Conservation (phyloP, 2,329 filamentous ascomycete genomes). For the Hortaea werneckii region DNA sequence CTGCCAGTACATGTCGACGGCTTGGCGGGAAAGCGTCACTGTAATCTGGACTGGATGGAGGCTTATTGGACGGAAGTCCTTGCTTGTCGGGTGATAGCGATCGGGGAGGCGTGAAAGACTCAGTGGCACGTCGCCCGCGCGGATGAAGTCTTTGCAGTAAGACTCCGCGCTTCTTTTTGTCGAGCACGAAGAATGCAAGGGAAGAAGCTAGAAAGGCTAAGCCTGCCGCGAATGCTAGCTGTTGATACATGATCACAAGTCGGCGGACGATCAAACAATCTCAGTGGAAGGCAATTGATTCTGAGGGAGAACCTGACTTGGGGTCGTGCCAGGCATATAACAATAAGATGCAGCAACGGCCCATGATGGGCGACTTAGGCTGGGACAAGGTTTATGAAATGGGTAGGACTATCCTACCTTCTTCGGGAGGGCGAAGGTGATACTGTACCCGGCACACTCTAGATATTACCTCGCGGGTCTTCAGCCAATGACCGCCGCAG, state of each 20-base stretch:
- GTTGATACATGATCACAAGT: conserved; percentile 12
- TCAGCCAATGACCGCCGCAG: conserved; percentile 1
- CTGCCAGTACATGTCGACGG: conserved; percentile 37
- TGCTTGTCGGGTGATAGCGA: conserved; percentile 43
- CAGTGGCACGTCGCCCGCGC: conserved; percentile 34
- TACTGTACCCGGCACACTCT: neutral
- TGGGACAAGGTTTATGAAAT: neutral
- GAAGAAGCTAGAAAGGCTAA: conserved; percentile 23
- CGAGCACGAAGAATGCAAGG: conserved; percentile 17
- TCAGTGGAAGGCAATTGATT: too few species aligned
- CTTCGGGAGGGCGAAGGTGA: neutral
- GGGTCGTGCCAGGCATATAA: too few species aligned
- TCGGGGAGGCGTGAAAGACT: conserved; percentile 42
- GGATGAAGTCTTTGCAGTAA: conserved; percentile 31
- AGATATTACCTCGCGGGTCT: neutral
- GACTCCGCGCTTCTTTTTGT: conserved; percentile 29
- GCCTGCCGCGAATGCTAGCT: conserved; percentile 21
- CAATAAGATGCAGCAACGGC: too few species aligned
- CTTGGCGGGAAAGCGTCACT: conserved; percentile 44
- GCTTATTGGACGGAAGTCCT: conserved; percentile 18
- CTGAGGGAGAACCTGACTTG: too few species aligned
- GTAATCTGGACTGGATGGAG: conserved; percentile 28
- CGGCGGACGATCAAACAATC: too few species aligned
- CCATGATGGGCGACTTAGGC: too few species aligned
- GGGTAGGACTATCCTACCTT: conserved; percentile 3